Evolutionary conservation across 2,329 filamentous ascomycete species (phyloP).

Genomic region (Neonectria hederae): DNA sequence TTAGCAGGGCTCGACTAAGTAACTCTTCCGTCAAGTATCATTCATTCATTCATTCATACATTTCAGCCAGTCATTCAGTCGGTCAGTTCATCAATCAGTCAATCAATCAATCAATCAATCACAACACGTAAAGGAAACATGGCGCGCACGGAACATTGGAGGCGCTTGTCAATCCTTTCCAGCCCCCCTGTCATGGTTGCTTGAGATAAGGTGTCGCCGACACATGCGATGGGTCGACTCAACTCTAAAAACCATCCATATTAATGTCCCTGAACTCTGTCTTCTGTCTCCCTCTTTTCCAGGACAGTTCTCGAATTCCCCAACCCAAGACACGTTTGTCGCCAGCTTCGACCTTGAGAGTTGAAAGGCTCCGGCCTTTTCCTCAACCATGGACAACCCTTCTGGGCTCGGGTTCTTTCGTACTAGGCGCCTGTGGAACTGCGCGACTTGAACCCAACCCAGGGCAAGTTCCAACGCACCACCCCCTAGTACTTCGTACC

Average conservation of each 20-base stretch:
- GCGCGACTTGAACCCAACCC: conserved; percentile 16
- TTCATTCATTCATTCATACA: neutral
- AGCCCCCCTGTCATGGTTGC: conserved; percentile 23
- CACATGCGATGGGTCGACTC: conserved; percentile 34
- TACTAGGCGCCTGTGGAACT: conserved; percentile 27
- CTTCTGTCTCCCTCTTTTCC: conserved; percentile 17
- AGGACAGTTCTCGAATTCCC: conserved; percentile 7
- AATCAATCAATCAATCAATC: neutral
- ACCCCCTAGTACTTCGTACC: conserved; percentile 30
- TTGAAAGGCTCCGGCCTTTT: neutral
- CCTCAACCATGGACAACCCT: conserved; percentile 8
- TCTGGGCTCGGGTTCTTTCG: neutral
- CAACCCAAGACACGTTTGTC: conserved; percentile 8
- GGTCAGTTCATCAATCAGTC: neutral
- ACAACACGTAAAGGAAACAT: conserved; percentile 9
- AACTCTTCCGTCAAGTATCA: neutral
- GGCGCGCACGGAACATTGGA: conserved; percentile 20
- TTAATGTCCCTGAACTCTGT: conserved; percentile 23
- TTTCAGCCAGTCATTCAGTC: neutral
- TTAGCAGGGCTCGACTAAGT: neutral
- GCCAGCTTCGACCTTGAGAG: neutral
- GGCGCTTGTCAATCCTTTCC: conserved; percentile 16
- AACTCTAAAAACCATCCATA: conserved; percentile 34
- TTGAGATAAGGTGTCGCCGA: conserved; percentile 39
- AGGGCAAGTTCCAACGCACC: conserved; percentile 18